A percentile compares a stretch with the other conserved stretches of the same genome.
Evolutionary conservation across 371 early-diverging fungal genomes (phyloP).

Genomic region (Gilbertella persicaria): DNA sequence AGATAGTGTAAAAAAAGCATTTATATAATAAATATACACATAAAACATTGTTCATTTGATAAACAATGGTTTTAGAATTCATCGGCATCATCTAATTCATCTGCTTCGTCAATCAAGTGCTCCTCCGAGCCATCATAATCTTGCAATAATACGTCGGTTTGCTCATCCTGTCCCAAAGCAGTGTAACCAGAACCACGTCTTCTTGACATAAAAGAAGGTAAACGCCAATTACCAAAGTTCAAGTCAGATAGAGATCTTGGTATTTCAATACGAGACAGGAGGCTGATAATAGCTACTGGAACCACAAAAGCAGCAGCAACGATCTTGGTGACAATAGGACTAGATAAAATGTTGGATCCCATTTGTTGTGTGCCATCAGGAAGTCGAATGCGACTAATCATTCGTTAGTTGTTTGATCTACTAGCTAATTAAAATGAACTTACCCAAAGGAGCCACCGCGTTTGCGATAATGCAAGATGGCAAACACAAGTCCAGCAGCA

Average conservation of each 20-base stretch:
- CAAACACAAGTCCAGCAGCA: conserved; percentile 41
- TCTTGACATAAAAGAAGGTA: conserved; percentile 32
- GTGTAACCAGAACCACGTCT: conserved; percentile 34
- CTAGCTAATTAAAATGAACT: background rate
- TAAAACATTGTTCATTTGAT: background rate
- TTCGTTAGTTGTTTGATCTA: background rate
- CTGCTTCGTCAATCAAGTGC: conserved; percentile 42
- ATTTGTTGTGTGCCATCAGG: conserved; percentile 29
- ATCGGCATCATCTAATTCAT: conserved; percentile 47
- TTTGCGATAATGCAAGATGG: conserved; percentile 34
- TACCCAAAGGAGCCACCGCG: conserved; percentile 39
- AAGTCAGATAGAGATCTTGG: conserved; percentile 36
- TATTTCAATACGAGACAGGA: conserved; percentile 42
- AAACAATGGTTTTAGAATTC: conserved; percentile 26
- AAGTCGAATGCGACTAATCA: conserved; percentile 40
- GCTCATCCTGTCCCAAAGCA: conserved; percentile 51
- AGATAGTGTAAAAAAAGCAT: no score
- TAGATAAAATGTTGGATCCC: conserved; percentile 26
- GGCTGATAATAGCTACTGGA: conserved; percentile 40
- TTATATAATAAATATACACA: background rate
- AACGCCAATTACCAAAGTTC: conserved; percentile 21
- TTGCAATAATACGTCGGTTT: conserved; percentile 46
- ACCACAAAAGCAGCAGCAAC: conserved; percentile 42
- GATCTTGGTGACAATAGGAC: conserved; percentile 39
- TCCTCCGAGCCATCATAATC: conserved; percentile 52